Base-by-base conservation (phyloP, 805 yeast genomes). In the Isabelozyma rhagii region DNA sequence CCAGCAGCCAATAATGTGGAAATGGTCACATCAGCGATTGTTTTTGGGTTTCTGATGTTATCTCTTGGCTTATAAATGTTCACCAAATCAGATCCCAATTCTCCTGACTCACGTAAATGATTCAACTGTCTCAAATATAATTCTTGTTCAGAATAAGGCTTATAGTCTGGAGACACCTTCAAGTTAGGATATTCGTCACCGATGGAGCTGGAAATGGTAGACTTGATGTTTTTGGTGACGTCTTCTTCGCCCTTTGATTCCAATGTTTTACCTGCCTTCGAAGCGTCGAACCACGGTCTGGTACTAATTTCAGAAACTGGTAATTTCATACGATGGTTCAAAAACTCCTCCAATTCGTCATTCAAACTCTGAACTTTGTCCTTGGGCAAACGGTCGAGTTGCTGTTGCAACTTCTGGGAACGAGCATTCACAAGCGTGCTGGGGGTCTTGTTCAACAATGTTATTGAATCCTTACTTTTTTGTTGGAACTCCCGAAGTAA, bases 1-100 rank as follows among this genome's bases (percentile, higher is more conserved):
- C 97, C 97, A 0, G 97, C 89, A 3, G 97, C 93, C 67, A 93
- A 66, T 47, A 94, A 76, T 50, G 83, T 83, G 29, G 89, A 74
- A 38, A 91, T 74, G 2, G 93, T 78, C 10, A 89, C 64, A 49
- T 87, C 81, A 18, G 78, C 68, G 18, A 82, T 72, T 11, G 74
- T 58, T 36, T 79, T 72, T 14, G 97, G 96, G 21, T 74, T 69
- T 43, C 75, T 72, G 29, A 85, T 73, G 52, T 87, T 87, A 52
- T 79, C 75, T 61, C 84, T 83, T 14, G 97, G 96, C 47, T 71
- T 68, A 63, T 89, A 90, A 6, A 87, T 84, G 51, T 82, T 75
- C 48, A 72, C 66, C n/a, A 88, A 59, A 13, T 71, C 63, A 1
- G 96, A 83, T 0, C 97, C 97, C 38, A 87, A 65, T 34, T 66